Evolutionary conservation across 768 basidiomycete species (phyloP).

Genomic region (Russula sp.): DNA sequence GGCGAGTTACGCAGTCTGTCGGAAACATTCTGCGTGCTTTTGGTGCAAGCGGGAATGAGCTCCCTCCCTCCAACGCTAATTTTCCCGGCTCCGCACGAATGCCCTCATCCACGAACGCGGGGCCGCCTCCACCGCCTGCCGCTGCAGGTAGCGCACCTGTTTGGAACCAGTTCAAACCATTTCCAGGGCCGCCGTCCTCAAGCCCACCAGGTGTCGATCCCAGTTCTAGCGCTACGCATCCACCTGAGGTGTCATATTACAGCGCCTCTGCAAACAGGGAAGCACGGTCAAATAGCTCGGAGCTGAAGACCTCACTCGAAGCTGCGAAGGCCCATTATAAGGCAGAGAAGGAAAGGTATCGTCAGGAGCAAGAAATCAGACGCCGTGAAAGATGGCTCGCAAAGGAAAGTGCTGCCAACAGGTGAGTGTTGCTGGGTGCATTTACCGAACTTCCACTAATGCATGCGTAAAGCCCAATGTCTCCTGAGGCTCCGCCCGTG

Average conservation of each 20-base stretch:
- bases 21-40: constrained; percentile 56
- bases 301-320: constrained; percentile 45
- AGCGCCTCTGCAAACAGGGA: constrained; percentile 20
- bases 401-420: constrained; percentile 8
- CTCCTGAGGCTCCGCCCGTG: constrained; percentile 1
- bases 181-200: constrained; percentile 6
- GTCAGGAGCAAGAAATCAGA: constrained; percentile 52
- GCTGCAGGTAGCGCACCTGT: neutral
- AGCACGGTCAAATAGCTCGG: constrained; percentile 13
- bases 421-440: constrained; percentile 7
- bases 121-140: neutral
- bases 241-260: constrained; percentile 30
- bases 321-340: constrained; percentile 66
- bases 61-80: neutral
- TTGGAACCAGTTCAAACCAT: constrained; percentile 30
- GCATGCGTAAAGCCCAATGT: constrained; percentile 15
- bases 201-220: constrained; percentile 1
- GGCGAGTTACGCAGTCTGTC: constrained; percentile 60
- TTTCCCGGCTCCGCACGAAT: neutral
- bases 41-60: constrained; percentile 33
- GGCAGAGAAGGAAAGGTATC: constrained; percentile 66
- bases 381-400: constrained; percentile 20
- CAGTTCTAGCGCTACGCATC: constrained; percentile 7
- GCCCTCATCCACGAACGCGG: neutral
- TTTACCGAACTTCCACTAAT: neutral